Evolutionary conservation across 345 rosid genomes (phyloP), one percentile per base, ranked within the genome.

Genomic region (Gossypium raimondii): DNA sequence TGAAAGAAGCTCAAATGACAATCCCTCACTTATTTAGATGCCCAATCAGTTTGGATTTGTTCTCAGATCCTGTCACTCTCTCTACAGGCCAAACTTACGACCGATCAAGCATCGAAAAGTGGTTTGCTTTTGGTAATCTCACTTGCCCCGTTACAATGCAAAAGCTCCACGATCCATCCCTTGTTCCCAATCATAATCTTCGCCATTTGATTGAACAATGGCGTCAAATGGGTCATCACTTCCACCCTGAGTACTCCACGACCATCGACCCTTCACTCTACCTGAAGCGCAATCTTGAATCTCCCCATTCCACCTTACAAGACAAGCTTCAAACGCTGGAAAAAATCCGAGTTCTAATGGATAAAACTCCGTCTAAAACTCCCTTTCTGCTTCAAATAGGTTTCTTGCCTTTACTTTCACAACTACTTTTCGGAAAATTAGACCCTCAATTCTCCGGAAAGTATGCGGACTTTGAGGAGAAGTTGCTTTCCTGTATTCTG

Each of bases 71-170:
- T 20, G 93, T 89, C 17, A 89, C 93, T 45, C 85, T 89, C 16
- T 82, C 82, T 13, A 89, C 93, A 22, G 93, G 93, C 78, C 93
- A 89, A 68, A 89, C 93, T 13, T 89, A 89, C 61, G 93, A 89
- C 9, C 77, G 93, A 60, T 77, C 87, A 53, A 83, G 87, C 86
- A 89, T 89, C 34, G 90, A 89, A 56, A 81, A 79, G 76, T 89
- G 93, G 93, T 78, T 89, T 0, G 79, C 89, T 9, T 76, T 84
- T 0, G 93, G 93, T 58, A 86, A 89, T 75, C 82, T 85, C 57
- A 87, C 88, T 7, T 89, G 91, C 81, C 93, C 93, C 12, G 93
- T 89, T 14, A 89, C 93, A 24, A 59, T 59, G 41, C 86, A 87
- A 16, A 86, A 76, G 71, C 91, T 89, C 71, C 85, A 84, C 9